Base-by-base conservation (phyloP, 2,329 filamentous ascomycete genomes). In the Simplicillium sp. region DNA sequence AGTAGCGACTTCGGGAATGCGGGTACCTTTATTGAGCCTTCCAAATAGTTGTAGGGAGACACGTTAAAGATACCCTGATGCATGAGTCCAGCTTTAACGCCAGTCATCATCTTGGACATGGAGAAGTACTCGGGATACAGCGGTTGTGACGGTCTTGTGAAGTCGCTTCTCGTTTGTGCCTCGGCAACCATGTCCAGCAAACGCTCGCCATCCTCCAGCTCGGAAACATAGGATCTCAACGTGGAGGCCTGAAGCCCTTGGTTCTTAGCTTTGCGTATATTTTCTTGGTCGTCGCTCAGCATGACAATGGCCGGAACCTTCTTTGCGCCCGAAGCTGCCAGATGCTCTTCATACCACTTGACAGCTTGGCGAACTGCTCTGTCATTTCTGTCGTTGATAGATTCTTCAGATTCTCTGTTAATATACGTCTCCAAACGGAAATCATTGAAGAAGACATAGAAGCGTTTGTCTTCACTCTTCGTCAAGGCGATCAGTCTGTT, bases 391-490 rank as follows among this genome's bases (percentile, higher is more conserved):
- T 98, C 92, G 58, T 98, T 98, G 63, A 98, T 92, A 3, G 78
- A 84, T 67, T 98, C 92, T 31, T 85, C 82, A 6, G 73, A 62
- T 15, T 81, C 75, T 46, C 92, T 75, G 20, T 75, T 66, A 37
- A 96, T 77, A 55, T 95, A 85, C 0, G 92, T 98, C 61, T 98
- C 94, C 32, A 89, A 70, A 39, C 90, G 78, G 57, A 98, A 98
- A 54, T 98, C 92, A 60, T 98, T 98, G 76, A 97, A 97, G 61
- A 98, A 98, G 39, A 98, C 87, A 56, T 97, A 96, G 59, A 95
- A 97, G 41, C 90, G 80, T 70, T 98, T 98, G 49, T 94, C 88
- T 53, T 95, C 88, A 55, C 90, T 95, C 64, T 90, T 94, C 32
- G 89, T 94, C 48, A 98, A 70, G 16, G 84, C 81, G 50, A 97